These are phyloP conservation scores for Penicillium sp. DNA, from an alignment of 2,329 filamentous ascomycete genomes.

Conservation along the genomic window DNA sequence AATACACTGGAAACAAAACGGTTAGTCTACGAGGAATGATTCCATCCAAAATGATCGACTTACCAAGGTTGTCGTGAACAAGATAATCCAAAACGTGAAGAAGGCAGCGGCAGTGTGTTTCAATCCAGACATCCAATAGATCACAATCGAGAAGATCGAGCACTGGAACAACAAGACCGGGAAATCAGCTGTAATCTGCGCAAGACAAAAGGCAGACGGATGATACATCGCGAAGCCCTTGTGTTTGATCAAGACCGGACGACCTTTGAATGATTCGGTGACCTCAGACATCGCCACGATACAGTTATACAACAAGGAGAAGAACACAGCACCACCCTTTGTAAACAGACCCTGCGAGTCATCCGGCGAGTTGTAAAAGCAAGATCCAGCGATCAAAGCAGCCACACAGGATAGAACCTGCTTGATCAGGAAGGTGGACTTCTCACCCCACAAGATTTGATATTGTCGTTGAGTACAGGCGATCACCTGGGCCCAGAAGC, in stretches of 20 bases:
- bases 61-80: constrained; percentile 10
- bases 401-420: constrained; percentile 59
- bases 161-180: constrained; percentile 61
- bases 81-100: constrained; percentile 60
- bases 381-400: constrained; percentile 64
- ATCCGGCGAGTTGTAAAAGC: constrained; percentile 66
- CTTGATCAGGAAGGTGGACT: constrained; percentile 63
- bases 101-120: constrained; percentile 55
- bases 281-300: constrained; percentile 67
- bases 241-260: constrained; percentile 61
- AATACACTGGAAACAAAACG: constrained; percentile 39
- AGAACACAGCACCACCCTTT: constrained; percentile 65
- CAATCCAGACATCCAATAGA: constrained; percentile 65
- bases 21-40: background rate
- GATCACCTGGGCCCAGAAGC: constrained; percentile 57
- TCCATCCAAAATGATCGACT: background rate
- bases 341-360: constrained; percentile 62
- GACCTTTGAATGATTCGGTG: constrained; percentile 60
- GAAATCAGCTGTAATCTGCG: constrained; percentile 48
- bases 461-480: constrained; percentile 62
- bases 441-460: constrained; percentile 66
- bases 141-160: constrained; percentile 55
- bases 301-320: constrained; percentile 62
- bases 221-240: constrained; percentile 60
- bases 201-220: constrained; percentile 44